Conservation (phyloP, 2,329 filamentous ascomycete species). For the Trichoderma sp. region DNA sequence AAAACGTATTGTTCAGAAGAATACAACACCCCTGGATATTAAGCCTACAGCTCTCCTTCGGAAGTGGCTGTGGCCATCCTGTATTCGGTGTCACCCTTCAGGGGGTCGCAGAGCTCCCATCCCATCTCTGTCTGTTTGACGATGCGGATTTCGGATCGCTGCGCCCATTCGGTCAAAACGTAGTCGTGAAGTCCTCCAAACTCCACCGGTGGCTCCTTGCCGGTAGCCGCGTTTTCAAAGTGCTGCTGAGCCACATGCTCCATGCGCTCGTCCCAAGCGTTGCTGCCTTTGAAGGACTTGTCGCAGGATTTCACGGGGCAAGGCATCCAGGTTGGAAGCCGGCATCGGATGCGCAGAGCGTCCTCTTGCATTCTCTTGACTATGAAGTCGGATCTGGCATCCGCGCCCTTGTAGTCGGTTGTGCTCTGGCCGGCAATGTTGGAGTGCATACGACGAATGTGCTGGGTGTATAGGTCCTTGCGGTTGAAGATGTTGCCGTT, state of each 20-base stretch:
- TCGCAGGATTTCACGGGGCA: constrained; percentile 68
- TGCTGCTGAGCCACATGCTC: constrained; percentile 81
- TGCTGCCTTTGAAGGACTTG: constrained; percentile 60
- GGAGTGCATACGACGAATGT: constrained; percentile 83
- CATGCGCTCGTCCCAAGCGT: constrained; percentile 80
- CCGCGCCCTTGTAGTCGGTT: constrained; percentile 42
- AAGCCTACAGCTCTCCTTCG: not conserved
- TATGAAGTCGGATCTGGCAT: constrained; percentile 53
- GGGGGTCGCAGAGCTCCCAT: constrained; percentile 43
- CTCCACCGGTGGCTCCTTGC: constrained; percentile 36
- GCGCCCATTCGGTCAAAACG: constrained; percentile 49
- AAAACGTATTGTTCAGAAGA: not conserved
- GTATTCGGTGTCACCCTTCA: constrained; percentile 34
- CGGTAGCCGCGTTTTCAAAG: constrained; percentile 57
- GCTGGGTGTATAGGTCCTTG: constrained; percentile 89
- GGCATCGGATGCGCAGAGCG: constrained; percentile 65
- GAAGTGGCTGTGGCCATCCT: constrained; percentile 13
- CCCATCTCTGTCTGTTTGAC: constrained; percentile 36
- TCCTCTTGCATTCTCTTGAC: constrained; percentile 60
- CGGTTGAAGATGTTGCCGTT: constrained; percentile 78
- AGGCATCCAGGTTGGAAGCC: constrained; percentile 60
- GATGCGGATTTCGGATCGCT: constrained; percentile 39
- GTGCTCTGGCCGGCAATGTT: constrained; percentile 47
- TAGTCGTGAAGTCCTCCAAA: constrained; percentile 48
- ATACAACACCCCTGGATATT: not conserved